Evolutionary conservation across 2,329 filamentous ascomycete genomes (phyloP), one percentile per base, ranked within the genome.

Genomic region (Ophiobolus disseminans): DNA sequence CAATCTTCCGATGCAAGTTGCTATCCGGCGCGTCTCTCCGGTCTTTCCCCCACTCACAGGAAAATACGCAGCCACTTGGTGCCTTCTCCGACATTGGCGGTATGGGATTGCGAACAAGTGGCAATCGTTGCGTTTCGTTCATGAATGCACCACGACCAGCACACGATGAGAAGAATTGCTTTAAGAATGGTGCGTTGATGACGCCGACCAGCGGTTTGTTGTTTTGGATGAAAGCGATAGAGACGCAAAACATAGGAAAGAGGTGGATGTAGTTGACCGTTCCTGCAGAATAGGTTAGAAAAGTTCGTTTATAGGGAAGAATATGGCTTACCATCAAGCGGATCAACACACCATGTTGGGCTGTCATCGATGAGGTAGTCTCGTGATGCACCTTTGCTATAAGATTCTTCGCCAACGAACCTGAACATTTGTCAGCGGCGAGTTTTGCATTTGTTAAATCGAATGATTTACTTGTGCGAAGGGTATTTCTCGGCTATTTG

Each of bases 211-310:
- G 71, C 2, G 89, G 86, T 21, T 76, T 71, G 5, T 81, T 78
- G 14, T 80, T 72, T 45, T 89, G 65, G 19, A 87, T 77, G 63
- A 91, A 86, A 39, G 80, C 88, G 62, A 91, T 90, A 26, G 86
- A 89, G 34, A 91, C 86, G 70, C 89, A 91, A 74, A 89, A 91
- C 85, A 90, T 90, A 49, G 87, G 87, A 65, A 90, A 90, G 5
- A 90, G 80, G 69, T 91, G 89, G 22, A 88, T 89, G 74, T 88
- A 91, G 76, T 91, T 91, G 50, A 91, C 87, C 3, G 89, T 91
- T 34, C 81, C 78, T 80, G 39, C 19, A 32, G n/a, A 8, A 36
- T 11, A 19, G 14, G n/a, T 56, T 10, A 49, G 53, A 21, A 8
- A 38, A 22, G 6, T 8, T 14, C 8, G 3, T 9, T 10, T 32